A percentile compares a stretch with the other conserved stretches of the same genome.
These are phyloP conservation scores for Penicillium nordicum DNA, from an alignment of 2,329 filamentous ascomycete species.

Conservation along the genomic window DNA sequence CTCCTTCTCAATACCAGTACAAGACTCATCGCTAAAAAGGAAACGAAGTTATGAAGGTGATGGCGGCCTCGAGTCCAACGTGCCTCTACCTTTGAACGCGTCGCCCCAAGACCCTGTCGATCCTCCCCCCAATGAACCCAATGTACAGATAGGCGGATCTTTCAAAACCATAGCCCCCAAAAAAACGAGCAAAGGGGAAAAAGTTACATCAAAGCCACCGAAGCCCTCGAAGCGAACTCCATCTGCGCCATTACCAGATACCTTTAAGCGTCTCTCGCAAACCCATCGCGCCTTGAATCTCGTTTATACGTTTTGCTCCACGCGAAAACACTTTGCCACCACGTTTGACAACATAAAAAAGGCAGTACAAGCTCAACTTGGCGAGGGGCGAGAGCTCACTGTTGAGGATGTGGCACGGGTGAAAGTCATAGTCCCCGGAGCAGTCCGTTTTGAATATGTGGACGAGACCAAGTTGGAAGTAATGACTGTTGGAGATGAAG, in stretches of 20 bases:
- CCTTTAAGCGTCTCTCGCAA: constrained; percentile 69
- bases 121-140: neutral
- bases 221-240: constrained; percentile 24
- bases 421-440: constrained; percentile 70
- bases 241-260: constrained; percentile 66
- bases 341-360: constrained; percentile 85
- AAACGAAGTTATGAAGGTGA: constrained; percentile 16
- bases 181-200: constrained; percentile 5
- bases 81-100: constrained; percentile 16
- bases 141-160: neutral
- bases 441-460: constrained; percentile 80
- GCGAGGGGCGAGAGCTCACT: constrained; percentile 56
- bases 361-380: constrained; percentile 79
- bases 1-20: neutral
- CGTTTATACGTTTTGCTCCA: constrained; percentile 92
- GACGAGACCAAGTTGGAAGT: constrained; percentile 80
- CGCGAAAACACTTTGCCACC: constrained; percentile 85
- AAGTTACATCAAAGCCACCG: constrained; percentile 9
- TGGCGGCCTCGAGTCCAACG: neutral
- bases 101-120: constrained; percentile 3
- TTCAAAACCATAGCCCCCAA: constrained; percentile 1
- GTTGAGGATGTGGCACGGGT: constrained; percentile 81
- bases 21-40: constrained; percentile 12
- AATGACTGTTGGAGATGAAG: constrained; percentile 57
- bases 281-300: constrained; percentile 83